Evolutionary conservation across 2,329 filamentous ascomycete species (phyloP), one percentile per base, ranked within the genome.

Genomic region (Neocucurbitaria cava): DNA sequence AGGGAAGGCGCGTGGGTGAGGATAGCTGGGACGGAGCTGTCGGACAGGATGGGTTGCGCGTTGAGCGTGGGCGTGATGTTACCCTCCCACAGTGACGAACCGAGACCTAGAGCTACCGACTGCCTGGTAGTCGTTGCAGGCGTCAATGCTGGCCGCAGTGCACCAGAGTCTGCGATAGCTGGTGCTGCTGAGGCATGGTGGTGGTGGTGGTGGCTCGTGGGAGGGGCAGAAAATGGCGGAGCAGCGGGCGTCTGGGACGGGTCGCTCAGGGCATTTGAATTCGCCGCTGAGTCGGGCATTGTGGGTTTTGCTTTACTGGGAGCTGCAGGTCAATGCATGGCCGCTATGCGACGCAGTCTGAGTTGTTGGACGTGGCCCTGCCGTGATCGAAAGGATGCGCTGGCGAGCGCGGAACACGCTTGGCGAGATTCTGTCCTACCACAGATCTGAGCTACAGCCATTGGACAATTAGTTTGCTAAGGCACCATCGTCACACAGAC

Each of bases 251-350:
- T 65, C 61, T 68, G 64, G 53, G 57, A 46, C 47, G 54, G 58
- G 60, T 64, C 62, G 64, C 56, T 59, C 58, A 65, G 59, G 48
- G 64, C 55, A 54, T 59, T 61, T 61, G 63, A 65, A 59, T 62
- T 56, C 58, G 62, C 56, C 47, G 58, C 59, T 61, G 62, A 57
- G 58, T 68, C 63, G 63, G 61, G 56, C 69, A 74, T 73, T 66
- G 71, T 74, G 64, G 59, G 49, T 41, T 58, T 56, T 67, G 61
- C 54, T 67, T 66, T 68, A 61, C 63, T 70, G 66, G 30, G 67
- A 66, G 65, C 69, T 72, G 68, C 70, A 72, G 63, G 66, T 71
- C 68, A 70, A 69, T 75, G 73, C 72, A 75, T 74, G 61, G 58
- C 56, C 65, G 67, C 65, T 68, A 69, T 66, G 64, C 68, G 62